Evolutionary conservation across 106 monocot genomes (phyloP).

Genomic region (Ottelia alismoides): DNA sequence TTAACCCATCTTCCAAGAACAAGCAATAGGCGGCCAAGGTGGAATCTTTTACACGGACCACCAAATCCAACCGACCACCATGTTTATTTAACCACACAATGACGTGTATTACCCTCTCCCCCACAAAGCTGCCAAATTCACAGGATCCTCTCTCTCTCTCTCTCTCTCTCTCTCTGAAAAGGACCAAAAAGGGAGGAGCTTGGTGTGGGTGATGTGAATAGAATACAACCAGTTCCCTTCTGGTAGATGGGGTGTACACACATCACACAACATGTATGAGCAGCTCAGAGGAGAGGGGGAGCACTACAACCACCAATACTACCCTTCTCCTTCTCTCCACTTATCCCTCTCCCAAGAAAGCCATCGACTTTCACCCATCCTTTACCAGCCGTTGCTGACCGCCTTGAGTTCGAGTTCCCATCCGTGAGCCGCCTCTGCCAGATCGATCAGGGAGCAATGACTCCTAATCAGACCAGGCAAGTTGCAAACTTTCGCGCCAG

Average conservation of each 20-base stretch:
- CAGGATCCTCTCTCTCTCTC: neutral
- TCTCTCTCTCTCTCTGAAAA: neutral
- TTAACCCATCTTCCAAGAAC: too few relatives aligned
- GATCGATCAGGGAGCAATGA: neutral
- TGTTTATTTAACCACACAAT: too few relatives aligned
- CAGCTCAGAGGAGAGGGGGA: neutral
- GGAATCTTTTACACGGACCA: too few relatives aligned
- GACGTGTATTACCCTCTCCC: too few relatives aligned
- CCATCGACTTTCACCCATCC: neutral
- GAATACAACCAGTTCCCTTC: neutral
- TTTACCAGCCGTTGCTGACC: neutral
- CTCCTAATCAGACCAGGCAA: neutral
- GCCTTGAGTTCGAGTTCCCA: neutral
- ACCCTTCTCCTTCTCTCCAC: neutral
- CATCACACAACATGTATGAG: neutral
- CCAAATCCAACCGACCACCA: too few relatives aligned
- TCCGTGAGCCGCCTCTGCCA: neutral
- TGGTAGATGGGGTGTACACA: neutral
- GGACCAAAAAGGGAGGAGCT: neutral
- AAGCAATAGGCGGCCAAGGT: too few relatives aligned
- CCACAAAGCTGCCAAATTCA: too few relatives aligned
- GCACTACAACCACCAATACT: neutral
- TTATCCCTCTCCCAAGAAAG: neutral
- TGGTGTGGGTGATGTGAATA: neutral
- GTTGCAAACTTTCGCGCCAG: neutral